Conservation (phyloP, 2,329 filamentous ascomycete species). For the Colletotrichum echinochloae region DNA sequence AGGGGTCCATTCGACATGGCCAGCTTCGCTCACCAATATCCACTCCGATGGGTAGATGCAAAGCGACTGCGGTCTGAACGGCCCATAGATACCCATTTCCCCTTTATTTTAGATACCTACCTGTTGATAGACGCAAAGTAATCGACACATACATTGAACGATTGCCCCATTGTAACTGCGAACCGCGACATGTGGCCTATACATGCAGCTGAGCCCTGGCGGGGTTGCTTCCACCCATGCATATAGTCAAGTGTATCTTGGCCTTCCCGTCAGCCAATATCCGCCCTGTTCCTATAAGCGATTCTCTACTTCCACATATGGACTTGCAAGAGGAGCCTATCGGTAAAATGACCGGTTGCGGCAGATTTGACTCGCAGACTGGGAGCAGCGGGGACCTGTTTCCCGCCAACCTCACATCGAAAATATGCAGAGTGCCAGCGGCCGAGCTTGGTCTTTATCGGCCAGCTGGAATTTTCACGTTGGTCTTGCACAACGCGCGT, state of each 20-base stretch:
- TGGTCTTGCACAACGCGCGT: background rate
- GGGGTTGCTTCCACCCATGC: background rate
- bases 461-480: background rate
- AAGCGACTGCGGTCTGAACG: too few species aligned
- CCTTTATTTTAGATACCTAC: too few species aligned
- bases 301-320: background rate
- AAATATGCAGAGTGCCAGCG: conserved; percentile 8
- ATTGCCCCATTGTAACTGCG: background rate
- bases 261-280: background rate
- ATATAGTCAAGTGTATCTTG: background rate
- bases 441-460: conserved; percentile 3
- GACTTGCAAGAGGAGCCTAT: background rate
- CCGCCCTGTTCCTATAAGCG: background rate
- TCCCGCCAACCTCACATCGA: background rate
- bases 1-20: background rate
- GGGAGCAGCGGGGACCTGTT: background rate
- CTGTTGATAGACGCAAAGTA: too few species aligned
- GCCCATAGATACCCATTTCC: too few species aligned
- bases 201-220: background rate
- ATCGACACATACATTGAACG: background rate
- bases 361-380: conserved; percentile 1
- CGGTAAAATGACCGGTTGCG: conserved; percentile 2
- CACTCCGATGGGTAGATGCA: too few species aligned
- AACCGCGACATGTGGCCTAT: background rate
- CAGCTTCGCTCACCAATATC: too few species aligned